Base-by-base conservation (phyloP, 306 rosid genomes). In the Fagus crenata region DNA sequence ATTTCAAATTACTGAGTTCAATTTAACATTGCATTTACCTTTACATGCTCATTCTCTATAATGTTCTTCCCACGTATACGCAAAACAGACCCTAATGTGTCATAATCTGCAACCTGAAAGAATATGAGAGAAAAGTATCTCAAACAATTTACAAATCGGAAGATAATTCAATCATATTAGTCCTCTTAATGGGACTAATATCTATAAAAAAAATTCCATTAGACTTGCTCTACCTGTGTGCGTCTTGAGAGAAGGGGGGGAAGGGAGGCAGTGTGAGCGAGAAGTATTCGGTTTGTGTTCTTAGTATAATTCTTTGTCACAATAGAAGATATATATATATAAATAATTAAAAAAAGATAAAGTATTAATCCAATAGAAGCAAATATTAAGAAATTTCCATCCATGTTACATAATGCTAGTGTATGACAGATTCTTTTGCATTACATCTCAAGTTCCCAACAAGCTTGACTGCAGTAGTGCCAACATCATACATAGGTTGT, bases 21-120 rank as follows among this genome's bases (percentile, higher is more conserved):
- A 71, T 49, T 42, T 35, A 65, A 40, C 28, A 79, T 18, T 3
- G 53, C 33, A 79, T 39, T 78, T 86, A 91, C 99, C 99, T 95
- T 95, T 53, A 95, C 99, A 80, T 92, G 37, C 70, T 95, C 97
- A 77, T 95, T 95, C 89, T 90, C 97, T 32, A 91, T 46, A 67
- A 89, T 81, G 76, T 95, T 95, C 85, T 86, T 95, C 53, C 99
- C 99, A 14, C 99, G 97, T 69, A 95, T 69, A 49, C 97, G 97
- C 79, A 95, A 86, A 74, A 95, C 35, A 70, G 89, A 75, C 35
- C 97, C 97, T 65, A 88, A 90, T 75, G 91, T 89, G 77, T 95
- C 99, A 87, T 92, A 95, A 85, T 95, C 99, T 68, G 92, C 89
- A 85, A 90, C 81, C 99, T 95, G 71, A 69, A 69, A n/a, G 59